Conservation (phyloP, 192 early-diverging fungal genomes). For the Coemansia sp. region DNA sequence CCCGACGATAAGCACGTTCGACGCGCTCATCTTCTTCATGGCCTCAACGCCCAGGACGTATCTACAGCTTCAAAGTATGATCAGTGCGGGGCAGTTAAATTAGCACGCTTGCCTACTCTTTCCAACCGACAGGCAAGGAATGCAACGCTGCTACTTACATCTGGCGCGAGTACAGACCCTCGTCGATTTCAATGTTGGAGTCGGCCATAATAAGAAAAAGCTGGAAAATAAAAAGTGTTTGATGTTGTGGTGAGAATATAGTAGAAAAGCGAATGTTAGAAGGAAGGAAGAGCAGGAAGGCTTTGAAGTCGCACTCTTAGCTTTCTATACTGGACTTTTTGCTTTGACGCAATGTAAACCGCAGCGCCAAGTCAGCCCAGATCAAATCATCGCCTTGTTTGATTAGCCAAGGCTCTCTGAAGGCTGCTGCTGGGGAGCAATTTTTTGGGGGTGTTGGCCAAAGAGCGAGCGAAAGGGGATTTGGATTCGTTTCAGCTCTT, state of each 20-base stretch:
- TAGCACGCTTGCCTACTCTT: background rate
- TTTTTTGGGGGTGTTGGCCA: background rate
- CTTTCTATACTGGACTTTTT: background rate
- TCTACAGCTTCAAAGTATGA: constrained; percentile 47
- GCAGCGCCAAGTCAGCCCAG: background rate
- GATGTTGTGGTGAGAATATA: background rate
- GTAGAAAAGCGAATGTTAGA: background rate
- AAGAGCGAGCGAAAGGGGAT: background rate
- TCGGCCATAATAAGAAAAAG: constrained; percentile 16
- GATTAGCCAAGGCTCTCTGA: background rate
- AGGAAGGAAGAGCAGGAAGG: background rate
- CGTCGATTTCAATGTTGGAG: constrained; percentile 70
- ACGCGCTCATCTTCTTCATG: constrained; percentile 96
- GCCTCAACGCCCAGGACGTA: constrained; percentile 92
- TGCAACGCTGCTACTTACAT: constrained; percentile 68
- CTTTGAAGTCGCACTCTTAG: too few relatives aligned
- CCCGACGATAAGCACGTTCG: constrained; percentile 95
- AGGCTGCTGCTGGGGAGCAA: too few relatives aligned
- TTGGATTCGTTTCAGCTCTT: background rate
- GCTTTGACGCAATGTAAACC: background rate
- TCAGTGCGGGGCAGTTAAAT: background rate
- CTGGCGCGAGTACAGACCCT: constrained; percentile 97
- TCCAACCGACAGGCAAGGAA: background rate
- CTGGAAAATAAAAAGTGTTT: constrained; percentile 4
- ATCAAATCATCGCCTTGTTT: background rate